Base-by-base conservation (phyloP, 306 rosid genomes). In the Prunus mongolica region DNA sequence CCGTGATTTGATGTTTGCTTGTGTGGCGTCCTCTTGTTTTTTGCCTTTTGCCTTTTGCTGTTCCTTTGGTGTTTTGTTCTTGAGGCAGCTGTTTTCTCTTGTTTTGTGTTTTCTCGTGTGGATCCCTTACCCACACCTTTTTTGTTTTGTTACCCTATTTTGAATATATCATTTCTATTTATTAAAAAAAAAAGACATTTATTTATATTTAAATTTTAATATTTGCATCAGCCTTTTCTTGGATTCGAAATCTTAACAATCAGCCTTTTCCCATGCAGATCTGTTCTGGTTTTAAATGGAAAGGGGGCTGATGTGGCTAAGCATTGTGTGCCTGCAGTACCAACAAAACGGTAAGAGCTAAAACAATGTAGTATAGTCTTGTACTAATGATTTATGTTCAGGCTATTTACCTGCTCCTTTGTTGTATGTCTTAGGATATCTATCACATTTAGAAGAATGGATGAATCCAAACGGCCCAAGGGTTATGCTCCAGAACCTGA, bases 321-420 rank as follows among this genome's bases (percentile, higher is more conserved):
- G 83, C 99, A 95, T 76, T 95, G 97, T 75, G 93, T 95, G 61
- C 98, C 99, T 70, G 98, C 98, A 25, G 98, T 96, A 64, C 97
- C 93, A 72, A 18, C 32, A 3, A 89, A 79, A 81, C 86, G 99
- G 99, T 95, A 83, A 76, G 41, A 69, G 52, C 56, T 34, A 32
- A 72, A 83, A 58, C 30, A 61, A 49, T 69, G 50, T 52, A 76
- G 20, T 50, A 71, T 28, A 28, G 13, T 49, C 54, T 76, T 61
- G 25, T 25, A 56, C 67, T 63, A 49, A 50, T 65, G 45, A 27
- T 15, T 47, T 74, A 8, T 61, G 65, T 38, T 81, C 24, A 34
- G 46, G 4, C 13, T 76, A 50, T 69, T 75, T 68, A 60, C 70
- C 68, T 20, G 38, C 67, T 49, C 55, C 60, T 10, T 74, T 73